Evolutionary conservation across 2,329 filamentous ascomycete species (phyloP).

Genomic region (Fonsecaea monophora): DNA sequence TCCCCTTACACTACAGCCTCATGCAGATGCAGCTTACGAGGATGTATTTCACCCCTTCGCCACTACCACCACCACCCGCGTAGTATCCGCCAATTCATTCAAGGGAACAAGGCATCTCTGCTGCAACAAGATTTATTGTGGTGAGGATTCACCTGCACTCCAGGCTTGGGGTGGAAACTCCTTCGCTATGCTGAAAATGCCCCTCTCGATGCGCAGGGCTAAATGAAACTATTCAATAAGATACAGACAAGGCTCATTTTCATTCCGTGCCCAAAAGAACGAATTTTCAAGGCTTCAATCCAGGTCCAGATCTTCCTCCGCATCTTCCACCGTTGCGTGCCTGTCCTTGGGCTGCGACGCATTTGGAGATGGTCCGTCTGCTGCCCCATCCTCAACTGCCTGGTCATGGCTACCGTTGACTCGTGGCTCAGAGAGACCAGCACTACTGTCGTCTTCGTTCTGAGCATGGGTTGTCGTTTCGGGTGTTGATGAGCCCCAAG

Average conservation of each 20-base stretch:
- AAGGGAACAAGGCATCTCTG: not conserved
- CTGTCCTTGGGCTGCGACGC: slow-evolving; percentile 46
- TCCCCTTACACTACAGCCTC: not conserved
- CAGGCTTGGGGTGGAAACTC: not conserved
- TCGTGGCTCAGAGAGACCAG: slow-evolving; percentile 4
- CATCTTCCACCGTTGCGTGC: slow-evolving; percentile 43
- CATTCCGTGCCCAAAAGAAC: not conserved
- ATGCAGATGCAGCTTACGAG: not conserved
- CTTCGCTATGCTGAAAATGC: slow-evolving; percentile 8
- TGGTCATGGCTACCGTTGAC: slow-evolving; percentile 19
- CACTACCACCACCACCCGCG: not conserved
- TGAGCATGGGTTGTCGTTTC: slow-evolving; percentile 7
- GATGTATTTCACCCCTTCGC: not conserved
- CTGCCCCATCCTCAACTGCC: slow-evolving; percentile 9
- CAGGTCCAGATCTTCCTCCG: not conserved
- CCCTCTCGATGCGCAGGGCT: not conserved
- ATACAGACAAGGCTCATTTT: not conserved
- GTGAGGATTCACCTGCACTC: not conserved
- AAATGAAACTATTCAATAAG: slow-evolving; percentile 8
- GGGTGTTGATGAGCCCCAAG: slow-evolving; percentile 23
- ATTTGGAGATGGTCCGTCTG: slow-evolving; percentile 16
- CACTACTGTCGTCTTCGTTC: slow-evolving; percentile 1
- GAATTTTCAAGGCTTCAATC: slow-evolving; percentile 2
- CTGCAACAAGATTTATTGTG: not conserved
- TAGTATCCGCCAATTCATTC: not conserved